Evolutionary conservation across 305 asterid species (phyloP).

Genomic region (Coffea humblotiana): DNA sequence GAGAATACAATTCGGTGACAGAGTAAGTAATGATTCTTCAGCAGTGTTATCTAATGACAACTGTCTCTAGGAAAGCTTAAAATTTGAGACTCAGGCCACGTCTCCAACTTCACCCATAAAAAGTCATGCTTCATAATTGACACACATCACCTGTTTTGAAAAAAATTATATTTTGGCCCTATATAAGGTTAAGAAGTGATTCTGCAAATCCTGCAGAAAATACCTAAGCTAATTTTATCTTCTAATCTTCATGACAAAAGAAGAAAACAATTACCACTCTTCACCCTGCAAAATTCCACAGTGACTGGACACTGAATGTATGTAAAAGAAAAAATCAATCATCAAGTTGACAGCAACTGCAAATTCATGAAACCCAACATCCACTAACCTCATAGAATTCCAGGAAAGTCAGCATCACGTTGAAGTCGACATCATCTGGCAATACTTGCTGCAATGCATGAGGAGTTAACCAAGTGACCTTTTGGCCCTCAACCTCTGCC

Average conservation of each 20-base stretch:
- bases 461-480: conserved; percentile 94
- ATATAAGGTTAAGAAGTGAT: neutral
- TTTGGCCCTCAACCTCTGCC: conserved; percentile 97
- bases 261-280: neutral
- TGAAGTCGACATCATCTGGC: conserved; percentile 82
- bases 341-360: neutral
- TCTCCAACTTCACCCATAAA: neutral
- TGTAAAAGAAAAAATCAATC: neutral
- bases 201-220: neutral
- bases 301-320: neutral
- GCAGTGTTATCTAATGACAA: neutral
- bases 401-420: conserved; percentile 83
- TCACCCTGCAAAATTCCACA: neutral
- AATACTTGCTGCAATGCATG: conserved; percentile 96
- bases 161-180: neutral
- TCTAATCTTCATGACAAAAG: neutral
- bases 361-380: neutral
- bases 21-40: neutral
- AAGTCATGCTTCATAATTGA: neutral
- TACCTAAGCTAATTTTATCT: neutral
- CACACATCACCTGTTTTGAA: neutral
- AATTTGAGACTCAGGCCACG: neutral
- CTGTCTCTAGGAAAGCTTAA: neutral
- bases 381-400: conserved; percentile 84
- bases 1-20: neutral